Evolutionary conservation across 2,329 filamentous ascomycete genomes (phyloP).

Genomic region (Bipolaris cookei): DNA sequence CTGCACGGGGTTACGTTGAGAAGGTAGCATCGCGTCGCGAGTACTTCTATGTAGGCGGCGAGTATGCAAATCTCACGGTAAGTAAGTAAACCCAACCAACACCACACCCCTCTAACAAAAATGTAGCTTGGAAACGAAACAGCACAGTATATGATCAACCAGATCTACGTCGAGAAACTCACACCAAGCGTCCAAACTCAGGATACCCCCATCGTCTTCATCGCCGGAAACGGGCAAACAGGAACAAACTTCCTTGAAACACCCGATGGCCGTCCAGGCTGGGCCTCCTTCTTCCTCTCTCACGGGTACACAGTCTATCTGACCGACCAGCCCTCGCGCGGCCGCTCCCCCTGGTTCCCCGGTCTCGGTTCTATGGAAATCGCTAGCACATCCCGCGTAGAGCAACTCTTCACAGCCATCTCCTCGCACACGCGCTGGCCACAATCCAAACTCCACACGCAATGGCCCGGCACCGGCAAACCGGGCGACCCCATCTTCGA

Average conservation of each 20-base stretch:
- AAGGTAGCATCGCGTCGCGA: constrained; percentile 14
- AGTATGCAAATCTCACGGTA: constrained; percentile 29
- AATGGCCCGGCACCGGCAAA: constrained; percentile 50
- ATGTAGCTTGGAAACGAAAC: neutral
- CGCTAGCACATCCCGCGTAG: constrained; percentile 19
- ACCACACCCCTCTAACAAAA: too few species aligned
- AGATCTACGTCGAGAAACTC: constrained; percentile 30
- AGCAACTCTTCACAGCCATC: constrained; percentile 46
- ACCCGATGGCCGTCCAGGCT: constrained; percentile 57
- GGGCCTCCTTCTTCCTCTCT: constrained; percentile 57
- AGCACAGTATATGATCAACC: constrained; percentile 12
- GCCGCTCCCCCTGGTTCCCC: constrained; percentile 54
- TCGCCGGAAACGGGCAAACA: constrained; percentile 38
- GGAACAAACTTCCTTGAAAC: constrained; percentile 52
- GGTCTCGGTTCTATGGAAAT: constrained; percentile 29
- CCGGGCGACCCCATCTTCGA: constrained; percentile 58
- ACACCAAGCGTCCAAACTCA: constrained; percentile 15
- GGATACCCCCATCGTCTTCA: constrained; percentile 36
- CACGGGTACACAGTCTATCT: constrained; percentile 58
- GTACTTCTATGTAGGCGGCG: constrained; percentile 36
- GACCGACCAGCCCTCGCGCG: constrained; percentile 56
- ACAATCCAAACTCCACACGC: constrained; percentile 52
- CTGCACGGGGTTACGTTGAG: neutral
- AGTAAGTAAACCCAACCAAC: neutral
- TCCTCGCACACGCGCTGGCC: constrained; percentile 50